Conservation (phyloP, 768 basidiomycete species). For the Calocera viscosa region DNA sequence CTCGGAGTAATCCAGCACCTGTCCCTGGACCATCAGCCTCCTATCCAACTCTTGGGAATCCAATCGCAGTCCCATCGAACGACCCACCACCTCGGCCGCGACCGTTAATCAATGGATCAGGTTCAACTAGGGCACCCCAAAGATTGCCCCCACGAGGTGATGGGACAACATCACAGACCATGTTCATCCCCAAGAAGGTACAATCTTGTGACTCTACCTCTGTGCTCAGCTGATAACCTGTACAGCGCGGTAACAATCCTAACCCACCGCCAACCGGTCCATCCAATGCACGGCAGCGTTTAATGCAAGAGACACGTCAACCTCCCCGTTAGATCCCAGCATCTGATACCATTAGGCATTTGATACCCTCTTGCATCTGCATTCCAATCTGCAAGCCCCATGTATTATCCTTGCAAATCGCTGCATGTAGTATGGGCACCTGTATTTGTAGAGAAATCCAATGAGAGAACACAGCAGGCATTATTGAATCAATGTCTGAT, state of each 20-base stretch:
- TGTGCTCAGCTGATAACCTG: neutral
- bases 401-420: neutral
- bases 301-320: neutral
- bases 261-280: neutral
- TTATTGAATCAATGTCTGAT: no score
- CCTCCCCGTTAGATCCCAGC: neutral
- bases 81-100: neutral
- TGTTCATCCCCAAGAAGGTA: conserved; percentile 4
- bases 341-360: neutral
- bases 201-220: neutral
- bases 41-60: neutral
- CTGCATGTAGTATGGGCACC: neutral
- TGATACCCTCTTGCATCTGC: neutral
- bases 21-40: neutral
- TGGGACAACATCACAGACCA: neutral
- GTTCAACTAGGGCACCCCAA: neutral
- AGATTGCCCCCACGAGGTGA: neutral
- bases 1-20: neutral
- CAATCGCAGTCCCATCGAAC: neutral
- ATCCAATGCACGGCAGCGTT: neutral
- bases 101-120: neutral
- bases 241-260: neutral
- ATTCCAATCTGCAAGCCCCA: neutral
- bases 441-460: neutral
- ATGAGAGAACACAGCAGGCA: neutral